Evolutionary conservation across 345 rosid genomes (phyloP).

Genomic region (Eucalyptus sideroxylon): DNA sequence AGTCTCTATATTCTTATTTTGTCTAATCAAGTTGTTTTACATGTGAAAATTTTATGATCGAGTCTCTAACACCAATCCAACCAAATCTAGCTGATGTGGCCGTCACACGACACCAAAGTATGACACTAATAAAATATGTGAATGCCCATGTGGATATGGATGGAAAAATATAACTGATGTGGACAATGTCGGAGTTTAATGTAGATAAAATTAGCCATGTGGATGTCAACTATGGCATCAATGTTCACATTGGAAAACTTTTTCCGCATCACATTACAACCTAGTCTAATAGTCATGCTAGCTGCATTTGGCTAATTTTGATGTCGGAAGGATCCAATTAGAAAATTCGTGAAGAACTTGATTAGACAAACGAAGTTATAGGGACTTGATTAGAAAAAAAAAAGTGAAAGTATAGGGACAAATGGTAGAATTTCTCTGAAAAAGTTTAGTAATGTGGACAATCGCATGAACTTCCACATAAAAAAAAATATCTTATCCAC

Average conservation of each 20-base stretch:
- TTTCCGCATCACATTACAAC: neutral
- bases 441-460: neutral
- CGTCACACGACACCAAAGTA: fast-evolving
- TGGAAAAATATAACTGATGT: neutral
- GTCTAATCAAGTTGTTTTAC: neutral
- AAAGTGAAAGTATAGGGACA: neutral
- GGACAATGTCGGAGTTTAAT: neutral
- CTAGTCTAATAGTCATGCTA: fast-evolving
- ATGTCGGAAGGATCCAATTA: fast-evolving
- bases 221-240: neutral
- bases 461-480: neutral
- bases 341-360: neutral
- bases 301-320: neutral
- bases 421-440: neutral
- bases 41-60: fast-evolving
- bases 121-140: fast-evolving
- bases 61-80: neutral
- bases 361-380: fast-evolving
- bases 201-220: neutral
- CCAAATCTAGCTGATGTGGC: neutral
- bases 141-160: neutral
- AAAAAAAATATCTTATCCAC: neutral
- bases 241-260: neutral
- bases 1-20: neutral
- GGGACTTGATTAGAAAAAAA: neutral